phyloP scores from a whole-genome alignment of 352 stramenopile genomes.

The Phytophthora sansomeana region DNA sequence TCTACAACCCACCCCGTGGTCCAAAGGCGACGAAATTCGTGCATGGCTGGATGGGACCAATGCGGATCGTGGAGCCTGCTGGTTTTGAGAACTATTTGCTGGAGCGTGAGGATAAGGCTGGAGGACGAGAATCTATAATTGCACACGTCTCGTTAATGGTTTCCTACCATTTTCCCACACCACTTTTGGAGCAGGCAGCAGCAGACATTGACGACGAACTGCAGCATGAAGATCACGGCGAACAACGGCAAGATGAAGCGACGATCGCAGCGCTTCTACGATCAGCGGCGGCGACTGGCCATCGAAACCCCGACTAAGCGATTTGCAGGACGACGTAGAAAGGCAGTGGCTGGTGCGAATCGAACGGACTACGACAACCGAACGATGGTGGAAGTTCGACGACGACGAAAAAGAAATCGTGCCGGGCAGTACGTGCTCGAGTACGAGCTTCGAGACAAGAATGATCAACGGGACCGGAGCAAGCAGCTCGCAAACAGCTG shows the following conservation, averaged over 20 bases:
- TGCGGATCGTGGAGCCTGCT: not conserved
- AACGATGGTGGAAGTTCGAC: not conserved
- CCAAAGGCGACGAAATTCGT: slow-evolving; percentile 3
- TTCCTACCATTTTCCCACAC: not conserved
- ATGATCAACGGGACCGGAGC: too few relatives aligned
- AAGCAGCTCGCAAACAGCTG: too few relatives aligned
- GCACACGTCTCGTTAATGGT: slow-evolving; percentile 1
- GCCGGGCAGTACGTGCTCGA: slow-evolving; percentile 4
- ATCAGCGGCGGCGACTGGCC: not conserved
- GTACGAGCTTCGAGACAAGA: slow-evolving; percentile 5
- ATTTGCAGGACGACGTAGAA: not conserved
- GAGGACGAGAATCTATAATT: not conserved
- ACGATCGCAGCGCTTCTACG: not conserved
- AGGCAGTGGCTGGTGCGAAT: too few relatives aligned
- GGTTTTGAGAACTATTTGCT: slow-evolving; percentile 10
- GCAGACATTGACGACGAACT: slow-evolving; percentile 2
- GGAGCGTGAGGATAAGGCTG: not conserved
- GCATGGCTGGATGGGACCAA: slow-evolving; percentile 10
- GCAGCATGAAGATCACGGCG: not conserved
- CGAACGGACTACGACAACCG: not conserved
- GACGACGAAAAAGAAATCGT: not conserved
- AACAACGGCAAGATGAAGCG: too few relatives aligned
- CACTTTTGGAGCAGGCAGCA: too few relatives aligned
- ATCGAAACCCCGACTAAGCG: too few relatives aligned
- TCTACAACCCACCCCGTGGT: not conserved